Evolutionary conservation across 2,329 filamentous ascomycete species (phyloP).

Genomic region (Hysterium pulicare): DNA sequence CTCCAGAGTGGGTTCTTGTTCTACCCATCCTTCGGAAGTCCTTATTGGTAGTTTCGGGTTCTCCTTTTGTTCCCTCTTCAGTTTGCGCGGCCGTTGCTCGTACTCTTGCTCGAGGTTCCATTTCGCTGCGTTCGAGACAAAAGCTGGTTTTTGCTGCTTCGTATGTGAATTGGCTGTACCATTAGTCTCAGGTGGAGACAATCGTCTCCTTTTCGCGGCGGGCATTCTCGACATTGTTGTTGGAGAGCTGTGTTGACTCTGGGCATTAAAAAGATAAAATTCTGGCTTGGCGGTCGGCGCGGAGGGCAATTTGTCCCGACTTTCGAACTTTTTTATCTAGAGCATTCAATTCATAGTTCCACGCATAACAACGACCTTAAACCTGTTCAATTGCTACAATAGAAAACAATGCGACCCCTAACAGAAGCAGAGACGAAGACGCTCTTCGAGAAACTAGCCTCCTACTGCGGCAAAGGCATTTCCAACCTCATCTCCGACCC

Average conservation of each 20-base stretch:
- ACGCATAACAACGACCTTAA: too few relatives aligned
- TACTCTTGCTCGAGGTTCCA: conserved; percentile 95
- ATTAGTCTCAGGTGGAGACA: conserved; percentile 31
- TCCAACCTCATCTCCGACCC: conserved; percentile 63
- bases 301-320: conserved; percentile 16
- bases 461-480: conserved; percentile 84
- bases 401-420: conserved; percentile 77
- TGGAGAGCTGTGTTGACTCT: conserved; percentile 1
- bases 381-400: too few relatives aligned
- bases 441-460: conserved; percentile 87
- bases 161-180: conserved; percentile 14
- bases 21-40: conserved; percentile 71
- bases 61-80: conserved; percentile 70
- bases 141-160: conserved; percentile 45
- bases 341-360: too few relatives aligned
- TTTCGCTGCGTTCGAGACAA: conserved; percentile 70
- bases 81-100: conserved; percentile 73
- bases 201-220: conserved; percentile 34
- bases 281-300: conserved; percentile 15
- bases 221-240: conserved; percentile 31
- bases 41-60: conserved; percentile 80
- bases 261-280: not conserved
- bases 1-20: conserved; percentile 48
- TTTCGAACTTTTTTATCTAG: conserved; percentile 17
- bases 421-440: conserved; percentile 76